Evolutionary conservation across 768 basidiomycete genomes (phyloP).

Genomic region (Russula abietina): DNA sequence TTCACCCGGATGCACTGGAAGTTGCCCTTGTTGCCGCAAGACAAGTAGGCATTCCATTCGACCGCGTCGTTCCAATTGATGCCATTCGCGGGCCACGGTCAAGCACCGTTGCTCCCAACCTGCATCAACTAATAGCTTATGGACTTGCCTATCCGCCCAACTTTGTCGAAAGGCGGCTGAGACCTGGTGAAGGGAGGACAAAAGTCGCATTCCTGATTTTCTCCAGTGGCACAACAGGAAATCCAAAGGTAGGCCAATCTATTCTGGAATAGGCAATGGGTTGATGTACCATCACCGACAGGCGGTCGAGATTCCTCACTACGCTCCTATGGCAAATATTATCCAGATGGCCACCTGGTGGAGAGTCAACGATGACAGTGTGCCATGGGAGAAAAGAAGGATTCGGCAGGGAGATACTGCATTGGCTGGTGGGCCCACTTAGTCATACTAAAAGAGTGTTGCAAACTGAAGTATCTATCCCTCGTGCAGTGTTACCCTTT

Average conservation of each 20-base stretch:
- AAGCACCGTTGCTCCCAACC: slow-evolving; percentile 26
- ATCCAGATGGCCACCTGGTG: slow-evolving; percentile 26
- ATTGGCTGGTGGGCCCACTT: slow-evolving; percentile 41
- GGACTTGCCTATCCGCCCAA: slow-evolving; percentile 33
- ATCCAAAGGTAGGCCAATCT: slow-evolving; percentile 29
- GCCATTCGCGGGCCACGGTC: neutral
- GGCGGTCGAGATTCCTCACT: slow-evolving; percentile 64
- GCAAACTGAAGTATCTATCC: slow-evolving; percentile 6
- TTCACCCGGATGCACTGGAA: slow-evolving; percentile 29
- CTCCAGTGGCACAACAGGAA: slow-evolving; percentile 72
- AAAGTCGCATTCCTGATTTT: slow-evolving; percentile 64
- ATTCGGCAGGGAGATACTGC: slow-evolving; percentile 52
- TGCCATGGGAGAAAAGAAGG: slow-evolving; percentile 36
- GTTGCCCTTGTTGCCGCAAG: slow-evolving; percentile 32
- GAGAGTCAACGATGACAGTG: slow-evolving; percentile 31
- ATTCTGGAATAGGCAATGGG: slow-evolving; percentile 34
- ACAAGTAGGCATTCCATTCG: slow-evolving; percentile 30
- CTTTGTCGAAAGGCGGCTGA: slow-evolving; percentile 44
- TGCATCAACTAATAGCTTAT: slow-evolving; percentile 46
- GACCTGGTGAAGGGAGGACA: slow-evolving; percentile 52
- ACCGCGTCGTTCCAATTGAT: slow-evolving; percentile 31
- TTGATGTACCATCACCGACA: slow-evolving; percentile 24
- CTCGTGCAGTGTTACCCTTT: slow-evolving; percentile 28
- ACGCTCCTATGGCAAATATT: slow-evolving; percentile 52
- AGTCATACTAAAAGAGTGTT: neutral